Conservation (phyloP, 345 rosid species). For the Arabis hirsuta region DNA sequence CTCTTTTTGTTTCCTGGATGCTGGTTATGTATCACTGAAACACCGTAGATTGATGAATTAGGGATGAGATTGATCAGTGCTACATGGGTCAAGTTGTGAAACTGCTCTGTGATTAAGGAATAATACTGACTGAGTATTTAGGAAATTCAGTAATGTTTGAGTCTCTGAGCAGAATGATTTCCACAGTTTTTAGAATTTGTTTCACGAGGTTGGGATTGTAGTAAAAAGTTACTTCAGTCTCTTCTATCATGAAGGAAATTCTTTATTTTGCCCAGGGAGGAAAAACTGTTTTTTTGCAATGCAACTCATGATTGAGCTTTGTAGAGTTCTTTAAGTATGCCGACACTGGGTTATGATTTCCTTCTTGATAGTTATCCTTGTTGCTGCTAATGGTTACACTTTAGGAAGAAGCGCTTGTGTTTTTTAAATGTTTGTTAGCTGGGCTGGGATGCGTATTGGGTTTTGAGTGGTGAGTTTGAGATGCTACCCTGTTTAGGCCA, state of each 20-base stretch:
- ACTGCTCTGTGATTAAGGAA: constrained; percentile 45
- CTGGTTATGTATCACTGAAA: constrained; percentile 53
- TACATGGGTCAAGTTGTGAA: constrained; percentile 56
- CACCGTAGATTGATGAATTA: constrained; percentile 52
- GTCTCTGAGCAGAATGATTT: constrained; percentile 34
- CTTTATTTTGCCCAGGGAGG: too few relatives aligned
- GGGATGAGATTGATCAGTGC: constrained; percentile 55
- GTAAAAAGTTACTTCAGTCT: constrained; percentile 32
- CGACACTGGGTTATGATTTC: constrained; percentile 24
- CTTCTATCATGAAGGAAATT: constrained; percentile 18
- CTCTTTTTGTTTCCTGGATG: constrained; percentile 45
- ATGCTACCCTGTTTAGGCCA: constrained; percentile 32
- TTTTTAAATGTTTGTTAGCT: constrained; percentile 26
- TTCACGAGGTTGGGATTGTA: constrained; percentile 38
- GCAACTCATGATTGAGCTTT: not conserved
- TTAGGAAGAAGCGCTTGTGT: constrained; percentile 32
- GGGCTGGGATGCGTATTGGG: constrained; percentile 6
- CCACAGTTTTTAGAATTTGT: constrained; percentile 40
- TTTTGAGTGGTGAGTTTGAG: constrained; percentile 18
- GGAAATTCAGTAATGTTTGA: constrained; percentile 41
- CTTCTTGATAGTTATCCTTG: constrained; percentile 24
- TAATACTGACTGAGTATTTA: constrained; percentile 39
- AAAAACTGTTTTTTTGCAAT: too few relatives aligned
- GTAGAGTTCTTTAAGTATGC: constrained; percentile 28
- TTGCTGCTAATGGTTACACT: constrained; percentile 18